These are phyloP conservation scores for Babesia sp. DNA, from an alignment of 169 alveolate species.

Conservation along the genomic window DNA sequence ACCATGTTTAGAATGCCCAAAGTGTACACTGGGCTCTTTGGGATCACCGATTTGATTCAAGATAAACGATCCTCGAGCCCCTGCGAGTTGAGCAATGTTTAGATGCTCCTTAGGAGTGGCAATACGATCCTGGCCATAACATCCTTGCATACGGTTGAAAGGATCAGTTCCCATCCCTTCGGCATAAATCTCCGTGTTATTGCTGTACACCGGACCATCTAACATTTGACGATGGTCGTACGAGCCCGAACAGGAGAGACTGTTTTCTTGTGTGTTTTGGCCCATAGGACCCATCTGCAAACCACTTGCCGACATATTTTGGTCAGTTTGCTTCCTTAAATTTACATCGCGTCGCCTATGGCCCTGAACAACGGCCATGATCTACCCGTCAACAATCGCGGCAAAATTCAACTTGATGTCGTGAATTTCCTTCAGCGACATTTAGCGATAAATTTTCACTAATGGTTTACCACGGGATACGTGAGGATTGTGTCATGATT, in stretches of 20 bases:
- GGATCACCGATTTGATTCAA: constrained; percentile 13
- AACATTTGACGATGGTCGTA: not conserved
- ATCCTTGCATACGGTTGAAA: not conserved
- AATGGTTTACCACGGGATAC: not conserved
- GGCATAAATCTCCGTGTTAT: constrained; percentile 17
- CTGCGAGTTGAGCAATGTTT: constrained; percentile 22
- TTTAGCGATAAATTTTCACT: constrained; percentile 5
- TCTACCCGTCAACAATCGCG: not conserved
- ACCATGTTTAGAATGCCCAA: constrained; percentile 19
- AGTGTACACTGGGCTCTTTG: constrained; percentile 11
- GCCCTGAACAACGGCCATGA: constrained; percentile 18
- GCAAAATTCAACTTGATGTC: not conserved
- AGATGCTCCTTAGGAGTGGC: constrained; percentile 36
- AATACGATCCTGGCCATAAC: constrained; percentile 28
- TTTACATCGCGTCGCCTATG: not conserved
- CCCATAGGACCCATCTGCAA: not conserved
- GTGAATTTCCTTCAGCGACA: constrained; percentile 28
- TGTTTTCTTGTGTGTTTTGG: constrained; percentile 1
- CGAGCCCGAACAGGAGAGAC: not conserved
- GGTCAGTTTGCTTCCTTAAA: not conserved
- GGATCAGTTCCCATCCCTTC: not conserved
- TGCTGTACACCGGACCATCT: constrained; percentile 6
- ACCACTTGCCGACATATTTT: not conserved
- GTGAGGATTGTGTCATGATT: not conserved
- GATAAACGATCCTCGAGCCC: constrained; percentile 24